Base-by-base conservation (phyloP, 176 grass and related monocot species). In the Poa pratensis region DNA sequence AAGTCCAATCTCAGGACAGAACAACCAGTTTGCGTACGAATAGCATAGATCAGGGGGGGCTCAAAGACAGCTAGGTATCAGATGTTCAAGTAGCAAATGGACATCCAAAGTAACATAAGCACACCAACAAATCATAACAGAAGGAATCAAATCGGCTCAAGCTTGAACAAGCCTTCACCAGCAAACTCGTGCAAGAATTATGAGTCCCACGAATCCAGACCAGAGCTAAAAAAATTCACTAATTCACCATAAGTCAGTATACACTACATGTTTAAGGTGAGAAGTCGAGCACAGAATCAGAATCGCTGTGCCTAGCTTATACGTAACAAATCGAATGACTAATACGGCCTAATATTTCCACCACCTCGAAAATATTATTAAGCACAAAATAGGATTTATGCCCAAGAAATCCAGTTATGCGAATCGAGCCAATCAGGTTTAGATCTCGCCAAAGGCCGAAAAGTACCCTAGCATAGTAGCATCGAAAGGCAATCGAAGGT, bases 361-460 rank as follows among this genome's bases (percentile, higher is more conserved):
- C 3, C 51, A 76, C 2, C 37, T 50, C 10, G 30, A 64, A 63
- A 82, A 43, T 45, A 72, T 68, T 22, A 45, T n/a, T 32, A 26
- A 60, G 37, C 5, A 80, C 54, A 34, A 42, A 72, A 48, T 15
- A 48, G 69, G 14, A 17, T 46, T 58, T 23, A 12, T 32, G 30
- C 23, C 48, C 32, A 19, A 45, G 26, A 46, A 83, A 80, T 69
- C 74, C 12, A 80, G 53, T 73, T 86, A 43, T 34, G 3, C 12
- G 61, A 75, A 85, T 65, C 48, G 30, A 50, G 45, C 40, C n/a
- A 78, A 69, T 54, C 49, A 57, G 77, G 23, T 45, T 59, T 65
- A 90, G 82, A 87, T 84, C 81, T 77, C 77, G 55, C 16, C 19
- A 37, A 51, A 83, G n/a, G 19, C 30, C 1, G 23, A 6, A 69